phyloP scores from a whole-genome alignment of 345 rosid species.

The Moricandia moricandioides region DNA sequence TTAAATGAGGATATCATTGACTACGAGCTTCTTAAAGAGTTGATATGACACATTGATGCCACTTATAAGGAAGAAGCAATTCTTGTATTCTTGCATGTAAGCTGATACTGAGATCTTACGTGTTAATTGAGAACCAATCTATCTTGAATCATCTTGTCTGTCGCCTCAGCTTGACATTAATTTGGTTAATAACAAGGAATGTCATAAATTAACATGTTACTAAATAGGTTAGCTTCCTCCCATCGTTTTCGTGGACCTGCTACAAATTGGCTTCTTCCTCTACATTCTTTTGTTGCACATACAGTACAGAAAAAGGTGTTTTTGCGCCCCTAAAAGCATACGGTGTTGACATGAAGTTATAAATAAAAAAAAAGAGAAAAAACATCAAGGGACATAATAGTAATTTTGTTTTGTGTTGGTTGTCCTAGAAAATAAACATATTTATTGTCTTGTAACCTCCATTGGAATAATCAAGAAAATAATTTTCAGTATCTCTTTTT shows the following conservation, averaged over 20 bases:
- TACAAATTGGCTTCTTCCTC: constrained; percentile 78
- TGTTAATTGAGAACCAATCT: background rate
- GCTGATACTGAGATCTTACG: constrained; percentile 25
- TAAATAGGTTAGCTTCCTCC: constrained; percentile 69
- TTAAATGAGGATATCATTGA: constrained; percentile 79
- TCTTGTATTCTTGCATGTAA: constrained; percentile 83
- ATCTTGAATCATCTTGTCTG: constrained; percentile 8
- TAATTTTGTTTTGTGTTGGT: too few relatives aligned
- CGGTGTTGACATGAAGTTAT: too few relatives aligned
- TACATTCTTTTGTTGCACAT: constrained; percentile 80
- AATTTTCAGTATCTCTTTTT: too few relatives aligned
- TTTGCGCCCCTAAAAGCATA: constrained; percentile 58
- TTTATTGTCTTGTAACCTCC: too few relatives aligned
- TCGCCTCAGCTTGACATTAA: constrained; percentile 5
- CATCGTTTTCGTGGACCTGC: constrained; percentile 78
- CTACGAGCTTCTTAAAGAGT: constrained; percentile 87
- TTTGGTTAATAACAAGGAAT: constrained; percentile 54
- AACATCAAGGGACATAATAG: too few relatives aligned
- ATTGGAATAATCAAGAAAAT: too few relatives aligned
- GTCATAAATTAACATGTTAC: constrained; percentile 62
- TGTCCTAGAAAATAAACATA: too few relatives aligned
- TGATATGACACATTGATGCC: constrained; percentile 77
- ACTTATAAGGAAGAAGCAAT: constrained; percentile 70
- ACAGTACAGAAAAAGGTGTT: constrained; percentile 71
- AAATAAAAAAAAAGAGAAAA: too few relatives aligned